Base-by-base conservation (phyloP, 176 grass and related monocot genomes). In the Saccharum officinarum region DNA sequence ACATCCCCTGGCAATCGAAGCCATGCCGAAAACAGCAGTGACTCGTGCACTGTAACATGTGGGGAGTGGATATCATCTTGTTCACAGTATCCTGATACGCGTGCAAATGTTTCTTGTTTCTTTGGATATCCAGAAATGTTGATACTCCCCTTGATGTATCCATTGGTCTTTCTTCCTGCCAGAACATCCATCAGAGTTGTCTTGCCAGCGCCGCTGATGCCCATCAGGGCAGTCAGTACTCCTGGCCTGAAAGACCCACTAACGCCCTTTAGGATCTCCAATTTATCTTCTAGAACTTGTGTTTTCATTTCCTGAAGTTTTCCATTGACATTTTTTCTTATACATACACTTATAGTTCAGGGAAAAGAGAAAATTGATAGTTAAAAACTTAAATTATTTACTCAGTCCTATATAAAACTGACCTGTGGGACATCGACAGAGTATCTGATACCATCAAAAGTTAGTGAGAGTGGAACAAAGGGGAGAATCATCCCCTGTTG, bases 101-200 rank as follows among this genome's bases (percentile, higher is more conserved):
- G 76, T 1, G 76, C 76, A 45, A 79, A 79, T 28, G 76, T 79
- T 62, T 79, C 59, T 64, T 79, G 59, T 41, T 79, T 79, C 76
- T 79, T 79, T 62, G 59, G 59, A 65, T 80, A 80, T 14, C 77
- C 78, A 14, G 78, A 67, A 36, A 80, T 80, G 26, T 17, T 80
- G 26, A 80, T 80, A 22, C 30, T n/a, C 13, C 78, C 78, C 9
- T 80, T 31, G 8, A 47, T 67, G 28, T 67, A 49, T 7, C 78
- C 78, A 49, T 30, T 10, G 1, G 78, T 80, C 62, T 80, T 80
- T 67, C 62, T 80, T 31, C 78, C 78, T 67, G 62, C 78, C 28
- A 80, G 20, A 20, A 80, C 78, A 67, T 80, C 77, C 77, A 79
- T 79, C 40, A 79, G 60, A 79, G 77, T 79, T 13, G 77, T 79